A percentile compares a stretch with the other conserved stretches of the same genome.
These are phyloP conservation scores for Marasmius tenuissimus DNA, from an alignment of 1,284 basidiomycete genomes.

Conservation along the genomic window DNA sequence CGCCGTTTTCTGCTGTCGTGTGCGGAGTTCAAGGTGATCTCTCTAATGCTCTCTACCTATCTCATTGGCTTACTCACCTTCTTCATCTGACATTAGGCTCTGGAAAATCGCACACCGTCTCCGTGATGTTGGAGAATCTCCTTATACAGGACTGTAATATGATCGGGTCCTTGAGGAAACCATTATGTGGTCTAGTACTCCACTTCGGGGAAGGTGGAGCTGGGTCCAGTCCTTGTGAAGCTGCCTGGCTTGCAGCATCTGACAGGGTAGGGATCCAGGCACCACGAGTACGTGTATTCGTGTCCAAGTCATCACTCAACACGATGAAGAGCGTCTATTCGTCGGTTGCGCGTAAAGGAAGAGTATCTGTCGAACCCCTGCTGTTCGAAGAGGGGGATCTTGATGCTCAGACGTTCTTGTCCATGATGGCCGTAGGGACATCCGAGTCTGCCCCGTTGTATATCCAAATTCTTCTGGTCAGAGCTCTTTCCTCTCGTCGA, in stretches of 20 bases:
- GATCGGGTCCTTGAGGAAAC: constrained; percentile 50
- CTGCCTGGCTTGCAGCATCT: constrained; percentile 56
- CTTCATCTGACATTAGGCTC: constrained; percentile 43
- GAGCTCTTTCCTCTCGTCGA: constrained; percentile 16
- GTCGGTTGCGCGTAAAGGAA: constrained; percentile 40
- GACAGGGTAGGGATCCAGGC: constrained; percentile 34
- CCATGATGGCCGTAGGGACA: constrained; percentile 66
- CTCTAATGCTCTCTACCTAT: background rate
- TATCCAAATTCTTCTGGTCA: constrained; percentile 60
- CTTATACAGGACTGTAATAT: constrained; percentile 48
- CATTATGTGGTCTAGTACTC: constrained; percentile 63
- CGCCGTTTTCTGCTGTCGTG: constrained; percentile 57
- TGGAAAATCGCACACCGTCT: constrained; percentile 71
- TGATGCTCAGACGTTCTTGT: constrained; percentile 63
- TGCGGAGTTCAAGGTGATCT: constrained; percentile 57
- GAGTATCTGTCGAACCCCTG: constrained; percentile 54
- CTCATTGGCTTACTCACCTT: constrained; percentile 21
- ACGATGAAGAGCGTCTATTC: constrained; percentile 60
- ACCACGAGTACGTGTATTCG: constrained; percentile 57
- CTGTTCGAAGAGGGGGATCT: constrained; percentile 61
- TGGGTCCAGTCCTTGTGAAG: constrained; percentile 58
- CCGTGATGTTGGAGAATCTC: constrained; percentile 66
- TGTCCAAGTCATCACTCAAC: constrained; percentile 59
- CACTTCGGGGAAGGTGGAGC: constrained; percentile 69
- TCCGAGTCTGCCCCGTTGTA: constrained; percentile 64